Conservation (phyloP, 768 basidiomycete genomes). For the Lentinula detonsa region DNA sequence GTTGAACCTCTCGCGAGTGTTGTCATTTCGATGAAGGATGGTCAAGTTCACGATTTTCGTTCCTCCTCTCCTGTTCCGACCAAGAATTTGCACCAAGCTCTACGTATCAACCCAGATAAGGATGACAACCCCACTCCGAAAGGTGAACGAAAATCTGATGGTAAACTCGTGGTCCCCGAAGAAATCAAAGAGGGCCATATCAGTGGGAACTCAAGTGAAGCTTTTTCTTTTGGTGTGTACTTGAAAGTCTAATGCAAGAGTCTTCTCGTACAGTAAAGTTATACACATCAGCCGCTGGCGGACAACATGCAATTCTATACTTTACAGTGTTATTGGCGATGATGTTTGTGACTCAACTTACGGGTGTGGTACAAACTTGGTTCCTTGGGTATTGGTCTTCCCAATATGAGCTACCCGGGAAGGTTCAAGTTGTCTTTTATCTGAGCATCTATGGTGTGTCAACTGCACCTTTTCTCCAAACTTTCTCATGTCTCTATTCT, state of each 20-base stretch:
- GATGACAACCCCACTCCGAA: not conserved
- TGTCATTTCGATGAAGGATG: conserved; percentile 35
- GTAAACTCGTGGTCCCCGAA: conserved; percentile 41
- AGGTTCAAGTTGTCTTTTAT: conserved; percentile 11
- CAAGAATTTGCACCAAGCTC: conserved; percentile 8
- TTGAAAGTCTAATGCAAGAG: not conserved
- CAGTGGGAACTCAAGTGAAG: conserved; percentile 27
- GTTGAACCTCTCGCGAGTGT: conserved; percentile 16
- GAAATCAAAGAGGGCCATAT: conserved; percentile 40
- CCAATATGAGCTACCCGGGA: conserved; percentile 15
- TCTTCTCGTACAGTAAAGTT: conserved; percentile 11
- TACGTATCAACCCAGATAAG: not conserved
- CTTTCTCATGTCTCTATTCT: not conserved
- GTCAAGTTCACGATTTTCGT: conserved; percentile 25
- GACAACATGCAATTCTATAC: conserved; percentile 9
- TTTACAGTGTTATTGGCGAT: conserved; percentile 12
- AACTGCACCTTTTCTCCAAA: conserved; percentile 5
- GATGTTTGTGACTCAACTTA: conserved; percentile 13
- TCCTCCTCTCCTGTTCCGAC: not conserved
- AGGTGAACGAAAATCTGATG: conserved; percentile 18
- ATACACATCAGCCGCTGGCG: conserved; percentile 11
- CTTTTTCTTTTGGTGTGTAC: not conserved
- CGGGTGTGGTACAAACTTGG: conserved; percentile 14
- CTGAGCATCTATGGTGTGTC: conserved; percentile 9
- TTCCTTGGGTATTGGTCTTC: conserved; percentile 14